These are phyloP conservation scores for Kwoniella heveanensis DNA, from an alignment of 768 basidiomycete species.

Conservation along the genomic window DNA sequence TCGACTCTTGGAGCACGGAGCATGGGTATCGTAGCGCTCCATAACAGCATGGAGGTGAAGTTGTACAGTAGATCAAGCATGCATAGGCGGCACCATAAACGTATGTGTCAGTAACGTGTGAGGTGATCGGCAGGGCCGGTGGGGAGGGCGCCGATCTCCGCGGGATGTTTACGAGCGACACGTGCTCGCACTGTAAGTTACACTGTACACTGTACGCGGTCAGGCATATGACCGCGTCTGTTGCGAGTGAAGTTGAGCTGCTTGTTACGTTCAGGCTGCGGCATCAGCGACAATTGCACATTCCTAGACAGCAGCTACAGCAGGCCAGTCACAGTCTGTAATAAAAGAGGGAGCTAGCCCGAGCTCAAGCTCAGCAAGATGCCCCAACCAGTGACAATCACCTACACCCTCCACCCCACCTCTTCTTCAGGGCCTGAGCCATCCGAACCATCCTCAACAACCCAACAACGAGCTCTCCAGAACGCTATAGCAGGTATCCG, in stretches of 20 bases:
- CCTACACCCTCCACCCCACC: slow-evolving; percentile 46
- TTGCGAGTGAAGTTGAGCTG: too few species aligned
- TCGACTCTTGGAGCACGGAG: too few species aligned
- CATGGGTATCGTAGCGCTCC: background rate
- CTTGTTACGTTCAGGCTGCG: too few species aligned
- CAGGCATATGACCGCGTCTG: background rate
- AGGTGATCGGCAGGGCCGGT: background rate
- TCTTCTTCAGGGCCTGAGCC: slow-evolving; percentile 22
- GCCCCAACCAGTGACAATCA: slow-evolving; percentile 35
- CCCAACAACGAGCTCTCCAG: slow-evolving; percentile 8
- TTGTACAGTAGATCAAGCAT: slow-evolving; percentile 1
- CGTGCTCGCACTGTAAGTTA: background rate
- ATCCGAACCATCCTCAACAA: background rate
- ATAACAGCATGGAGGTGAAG: background rate
- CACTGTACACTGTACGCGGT: too few species aligned
- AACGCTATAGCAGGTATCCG: slow-evolving; percentile 41
- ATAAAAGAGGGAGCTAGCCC: too few species aligned
- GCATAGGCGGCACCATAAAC: background rate
- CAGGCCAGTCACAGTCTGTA: too few species aligned
- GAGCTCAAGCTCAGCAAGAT: slow-evolving; percentile 1
- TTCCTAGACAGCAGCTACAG: too few species aligned
- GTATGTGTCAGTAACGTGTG: too few species aligned
- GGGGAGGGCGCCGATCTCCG: background rate
- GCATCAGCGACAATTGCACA: too few species aligned
- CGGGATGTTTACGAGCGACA: background rate